These are phyloP conservation scores for Coleophoma crateriformis DNA, from an alignment of 2,329 filamentous ascomycete genomes.

Conservation along the genomic window DNA sequence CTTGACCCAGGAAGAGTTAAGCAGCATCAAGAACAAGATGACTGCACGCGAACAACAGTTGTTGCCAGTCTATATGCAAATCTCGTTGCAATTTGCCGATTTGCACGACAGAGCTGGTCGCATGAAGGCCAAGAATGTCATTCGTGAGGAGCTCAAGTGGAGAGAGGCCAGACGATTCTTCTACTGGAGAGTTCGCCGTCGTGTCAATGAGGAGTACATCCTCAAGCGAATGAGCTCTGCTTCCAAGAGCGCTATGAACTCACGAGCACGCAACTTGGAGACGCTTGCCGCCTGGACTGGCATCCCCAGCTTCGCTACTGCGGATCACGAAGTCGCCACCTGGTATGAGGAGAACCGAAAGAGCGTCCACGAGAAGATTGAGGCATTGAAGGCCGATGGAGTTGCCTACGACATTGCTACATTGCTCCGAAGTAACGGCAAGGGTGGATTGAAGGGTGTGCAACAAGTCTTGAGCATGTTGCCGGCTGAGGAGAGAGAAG, in stretches of 20 bases:
- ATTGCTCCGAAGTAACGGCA: slow-evolving; percentile 58
- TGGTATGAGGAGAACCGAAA: slow-evolving; percentile 98
- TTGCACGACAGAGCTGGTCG: slow-evolving; percentile 93
- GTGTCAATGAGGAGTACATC: slow-evolving; percentile 96
- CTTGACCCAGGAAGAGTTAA: slow-evolving; percentile 68
- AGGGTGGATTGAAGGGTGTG: slow-evolving; percentile 76
- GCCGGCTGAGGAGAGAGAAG: slow-evolving; percentile 81
- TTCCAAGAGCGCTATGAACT: slow-evolving; percentile 36
- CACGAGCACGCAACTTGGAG: slow-evolving; percentile 63
- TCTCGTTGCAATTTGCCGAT: slow-evolving; percentile 95
- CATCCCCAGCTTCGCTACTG: slow-evolving; percentile 68
- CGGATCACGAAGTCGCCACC: slow-evolving; percentile 77
- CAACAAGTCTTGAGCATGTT: slow-evolving; percentile 81
- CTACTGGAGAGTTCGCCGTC: slow-evolving; percentile 97
- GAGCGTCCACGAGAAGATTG: slow-evolving; percentile 75
- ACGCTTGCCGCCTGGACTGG: slow-evolving; percentile 80
- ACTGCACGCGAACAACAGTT: slow-evolving; percentile 79
- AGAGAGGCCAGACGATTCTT: slow-evolving; percentile 91
- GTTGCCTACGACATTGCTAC: slow-evolving; percentile 66
- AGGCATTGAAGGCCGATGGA: slow-evolving; percentile 72
- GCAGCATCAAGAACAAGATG: slow-evolving; percentile 79
- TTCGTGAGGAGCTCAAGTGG: slow-evolving; percentile 82
- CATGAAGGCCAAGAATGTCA: slow-evolving; percentile 97
- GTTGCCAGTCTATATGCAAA: slow-evolving; percentile 88
- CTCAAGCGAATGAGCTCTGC: slow-evolving; percentile 73